Evolutionary conservation across 345 rosid genomes (phyloP), one percentile per base, ranked within the genome.

Genomic region (Conringia planisiliqua): DNA sequence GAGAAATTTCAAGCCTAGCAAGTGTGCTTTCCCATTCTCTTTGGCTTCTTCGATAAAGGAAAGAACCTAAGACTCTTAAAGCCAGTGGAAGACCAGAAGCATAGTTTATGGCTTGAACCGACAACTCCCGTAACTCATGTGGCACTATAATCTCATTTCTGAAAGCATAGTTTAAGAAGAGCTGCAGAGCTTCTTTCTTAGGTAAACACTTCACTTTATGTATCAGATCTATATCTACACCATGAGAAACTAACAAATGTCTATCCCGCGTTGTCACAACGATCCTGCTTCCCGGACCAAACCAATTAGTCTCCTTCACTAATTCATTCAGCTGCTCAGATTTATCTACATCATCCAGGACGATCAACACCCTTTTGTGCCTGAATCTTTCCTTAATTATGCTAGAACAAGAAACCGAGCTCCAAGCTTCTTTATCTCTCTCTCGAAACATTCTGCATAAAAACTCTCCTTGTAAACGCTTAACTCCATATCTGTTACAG

Each of bases 41-140:
- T 22, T 26, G 61, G 32, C 54, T 66, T 58, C 62, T 67, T 26
- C 29, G 26, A n/a, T 39, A 57, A 9, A 84, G 72, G 33, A 52
- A 71, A 4, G 76, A 77, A 6, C 86, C 85, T 10, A 84, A 39
- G 39, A 82, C 78, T 72, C 78, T 77, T 32, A 86, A 72, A 18
- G 86, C 83, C 50, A 86, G 56, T 14, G 84, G 89, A 52, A 82
- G 50, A 6, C 89, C 87, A 32, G 75, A 29, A 39, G 80, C 85
- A 59, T 80, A 71, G 48, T 46, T 52, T 52, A 52, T 50, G 33
- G 75, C 73, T 10, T 18, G 62, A 7, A 62, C 62, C 0, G 83
- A 63, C 12, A 80, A 33, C 36, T 63, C 63, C 11, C 4, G 62
- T 24, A 63, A 62, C 39, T 20, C 56, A 8, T 27, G 6, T 6